Base-by-base conservation (phyloP, 306 rosid species). In the Vicia sativa region DNA sequence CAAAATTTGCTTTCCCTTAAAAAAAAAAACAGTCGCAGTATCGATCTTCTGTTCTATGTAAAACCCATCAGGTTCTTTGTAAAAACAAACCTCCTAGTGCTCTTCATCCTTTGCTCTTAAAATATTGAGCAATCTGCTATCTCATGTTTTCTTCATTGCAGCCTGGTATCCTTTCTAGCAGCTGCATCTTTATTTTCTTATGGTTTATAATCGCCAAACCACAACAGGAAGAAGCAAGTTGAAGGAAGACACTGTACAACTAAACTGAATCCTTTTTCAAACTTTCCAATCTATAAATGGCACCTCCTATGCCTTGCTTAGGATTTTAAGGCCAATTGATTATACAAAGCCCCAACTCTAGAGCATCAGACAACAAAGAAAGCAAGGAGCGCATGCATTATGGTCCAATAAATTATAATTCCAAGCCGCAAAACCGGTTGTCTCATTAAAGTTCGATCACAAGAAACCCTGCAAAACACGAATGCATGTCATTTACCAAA, bases 371-470 rank as follows among this genome's bases (percentile, higher is more conserved):
- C 19, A 56, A 92, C 96, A 75, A 90, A 64, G 65, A 89, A 75
- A 26, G 96, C 92, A 28, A 93, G 86, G 67, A 93, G 96, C 26
- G 90, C 83, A 18, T 93, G 99, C 85, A 93, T 71, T 63, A 93
- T 64, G 39, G 86, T 91, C 99, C 97, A 93, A 61, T 93, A 93
- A 43, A 90, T 14, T 70, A 90, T 85, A 74, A 90, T 90, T 53
- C 97, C 95, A 50, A 93, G 90, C 56, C 99, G 89, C 61, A 90
- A 77, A 21, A 80, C 71, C 15, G 99, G 99, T 56, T 85, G 89
- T 45, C 99, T 86, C 99, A 93, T 93, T 75, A 93, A 76, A 37
- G 99, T 78, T 43, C 99, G 95, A 69, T 93, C 99, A 31, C 99
- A 93, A 48, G 99, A 83, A 71, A 93, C 96, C 99, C 97, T 93